Evolutionary conservation across 495 filamentous ascomycete genomes (phyloP).

Genomic region (Penicillium herquei): DNA sequence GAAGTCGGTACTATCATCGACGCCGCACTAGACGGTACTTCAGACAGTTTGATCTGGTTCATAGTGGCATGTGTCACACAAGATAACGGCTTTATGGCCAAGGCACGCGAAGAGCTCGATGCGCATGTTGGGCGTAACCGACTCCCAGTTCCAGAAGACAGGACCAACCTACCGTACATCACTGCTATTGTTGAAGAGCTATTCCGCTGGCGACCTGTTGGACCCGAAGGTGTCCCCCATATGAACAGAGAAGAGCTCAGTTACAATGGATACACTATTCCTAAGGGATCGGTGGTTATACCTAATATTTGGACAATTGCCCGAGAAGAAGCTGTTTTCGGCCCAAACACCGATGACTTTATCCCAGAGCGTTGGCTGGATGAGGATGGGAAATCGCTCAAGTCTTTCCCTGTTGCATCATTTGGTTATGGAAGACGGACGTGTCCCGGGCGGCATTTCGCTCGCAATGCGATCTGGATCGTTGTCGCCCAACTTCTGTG

Average conservation of each 20-base stretch:
- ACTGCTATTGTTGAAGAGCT: constrained; percentile 40
- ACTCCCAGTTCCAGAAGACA: constrained; percentile 25
- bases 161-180: constrained; percentile 37
- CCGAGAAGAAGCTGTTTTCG: constrained; percentile 13
- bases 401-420: constrained; percentile 4
- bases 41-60: constrained; percentile 18
- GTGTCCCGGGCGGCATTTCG: constrained; percentile 28
- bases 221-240: constrained; percentile 51
- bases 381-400: constrained; percentile 10
- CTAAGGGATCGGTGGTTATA: constrained; percentile 45
- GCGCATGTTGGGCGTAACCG: constrained; percentile 37
- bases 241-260: constrained; percentile 52
- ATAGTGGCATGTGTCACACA: constrained; percentile 17
- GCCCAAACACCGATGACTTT: constrained; percentile 21
- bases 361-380: constrained; percentile 26
- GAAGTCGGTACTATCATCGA: constrained; percentile 23
- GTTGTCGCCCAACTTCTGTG: constrained; percentile 27
- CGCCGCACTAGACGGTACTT: constrained; percentile 16
- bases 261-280: constrained; percentile 51
- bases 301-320: constrained; percentile 42
- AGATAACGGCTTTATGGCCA: constrained; percentile 11
- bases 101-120: constrained; percentile 59
- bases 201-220: constrained; percentile 42
- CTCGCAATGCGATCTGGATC: constrained; percentile 26
- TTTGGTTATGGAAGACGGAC: constrained; percentile 33